Evolutionary conservation across 768 basidiomycete species (phyloP).

Genomic region (Jaapia argillacea): DNA sequence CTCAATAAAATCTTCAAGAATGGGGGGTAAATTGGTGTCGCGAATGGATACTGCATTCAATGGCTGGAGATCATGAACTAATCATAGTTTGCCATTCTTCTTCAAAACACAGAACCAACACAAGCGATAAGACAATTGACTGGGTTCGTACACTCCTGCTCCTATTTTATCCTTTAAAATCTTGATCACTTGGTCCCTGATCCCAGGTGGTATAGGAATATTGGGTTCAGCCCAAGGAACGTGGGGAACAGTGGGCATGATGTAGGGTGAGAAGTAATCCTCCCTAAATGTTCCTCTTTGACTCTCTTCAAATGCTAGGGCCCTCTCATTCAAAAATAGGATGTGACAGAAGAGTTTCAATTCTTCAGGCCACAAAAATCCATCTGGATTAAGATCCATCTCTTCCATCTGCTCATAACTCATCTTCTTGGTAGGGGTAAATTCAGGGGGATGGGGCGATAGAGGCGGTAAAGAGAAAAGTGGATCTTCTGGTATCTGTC

Average conservation of each 20-base stretch:
- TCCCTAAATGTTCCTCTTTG: slow-evolving; percentile 12
- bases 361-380: slow-evolving; percentile 20
- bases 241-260: slow-evolving; percentile 23
- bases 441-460: slow-evolving; percentile 21
- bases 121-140: slow-evolving; percentile 23
- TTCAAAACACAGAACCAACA: slow-evolving; percentile 30
- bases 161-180: slow-evolving; percentile 22
- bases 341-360: slow-evolving; percentile 13
- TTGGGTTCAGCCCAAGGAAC: slow-evolving; percentile 24
- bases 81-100: slow-evolving; percentile 18
- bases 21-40: too few relatives aligned
- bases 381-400: slow-evolving; percentile 17
- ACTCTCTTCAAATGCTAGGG: slow-evolving; percentile 12
- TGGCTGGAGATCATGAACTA: slow-evolving; percentile 29
- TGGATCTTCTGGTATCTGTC: slow-evolving; percentile 24
- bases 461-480: slow-evolving; percentile 19
- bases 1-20: slow-evolving; percentile 21
- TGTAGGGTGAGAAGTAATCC: slow-evolving; percentile 17
- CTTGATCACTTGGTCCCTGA: slow-evolving; percentile 19
- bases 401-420: slow-evolving; percentile 14
- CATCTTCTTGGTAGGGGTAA: slow-evolving; percentile 12
- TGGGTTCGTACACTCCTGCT: slow-evolving; percentile 27
- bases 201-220: slow-evolving; percentile 26
- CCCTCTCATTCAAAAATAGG: slow-evolving; percentile 5
- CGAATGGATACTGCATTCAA: slow-evolving; percentile 27